Base-by-base conservation (phyloP, 148 eudicot genomes). In the Fagopyrum esculentum region DNA sequence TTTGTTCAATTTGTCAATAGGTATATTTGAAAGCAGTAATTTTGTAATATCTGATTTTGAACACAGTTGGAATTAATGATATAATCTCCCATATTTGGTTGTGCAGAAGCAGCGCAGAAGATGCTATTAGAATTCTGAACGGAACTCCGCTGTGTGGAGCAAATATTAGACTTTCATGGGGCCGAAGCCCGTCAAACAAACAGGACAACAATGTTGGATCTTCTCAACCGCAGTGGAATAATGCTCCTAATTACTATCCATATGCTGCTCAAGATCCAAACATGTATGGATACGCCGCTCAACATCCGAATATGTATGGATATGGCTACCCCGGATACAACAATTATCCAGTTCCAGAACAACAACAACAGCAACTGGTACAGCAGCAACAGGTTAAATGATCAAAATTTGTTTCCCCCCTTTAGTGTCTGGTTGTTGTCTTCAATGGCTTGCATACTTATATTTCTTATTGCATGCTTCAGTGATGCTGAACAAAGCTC, bases 1-100 rank as follows among this genome's bases (percentile, higher is more conserved):
- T 95, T 95, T 89, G 98, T 95, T 81, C 97, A 95, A 77, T 95
- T 84, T 81, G 87, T 87, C 78, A 88, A 84, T 81, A 92, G 98
- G 98, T 95, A 49, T 57, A 49, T 57, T 80, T 43, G 72, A 35
- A 40, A 66, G 22, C 17, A 30, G 16, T 7, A 44, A 75, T 22
- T 76, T 47, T 72, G 45, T 35, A 47, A 19, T 9, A 55, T 2
- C 70, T 16, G 5, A 17, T 40, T 29, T 40, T 48, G 64, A 6
- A n/a, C 13, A 13, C 7, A 5, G 56, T 57, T 43, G 6, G 13
- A 16, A 15, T 45, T 73, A 35, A 7, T 49, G 19, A 35, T 76
- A 35, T 76, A 19, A 29, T 6, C 70, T 50, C 16, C 45, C n/a
- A 6, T 63, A 43, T 61, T 52, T 70, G 12, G 49, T 46, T 44